A percentile compares a stretch with the other conserved stretches of the same genome.
Conservation (phyloP, 257 asterid species). For the Solanum infundibuliforme region DNA sequence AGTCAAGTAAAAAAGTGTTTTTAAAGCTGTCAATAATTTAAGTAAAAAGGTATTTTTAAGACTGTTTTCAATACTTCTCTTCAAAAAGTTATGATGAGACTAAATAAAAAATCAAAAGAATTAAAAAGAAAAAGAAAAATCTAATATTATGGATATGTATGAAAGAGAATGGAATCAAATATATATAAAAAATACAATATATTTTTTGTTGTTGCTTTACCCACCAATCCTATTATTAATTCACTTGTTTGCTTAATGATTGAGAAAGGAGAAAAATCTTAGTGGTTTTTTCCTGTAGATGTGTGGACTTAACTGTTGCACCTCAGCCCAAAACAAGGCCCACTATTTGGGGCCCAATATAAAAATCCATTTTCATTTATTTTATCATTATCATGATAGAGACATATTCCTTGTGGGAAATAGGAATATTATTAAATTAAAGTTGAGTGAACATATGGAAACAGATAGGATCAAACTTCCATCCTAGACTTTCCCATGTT, state of each 20-base stretch:
- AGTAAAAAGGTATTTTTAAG: too few species aligned
- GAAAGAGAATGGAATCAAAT: too few species aligned
- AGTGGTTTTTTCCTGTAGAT: not conserved
- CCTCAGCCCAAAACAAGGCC: not conserved
- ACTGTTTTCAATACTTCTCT: too few species aligned
- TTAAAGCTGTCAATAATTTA: too few species aligned
- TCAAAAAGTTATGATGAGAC: too few species aligned
- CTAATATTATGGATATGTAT: too few species aligned
- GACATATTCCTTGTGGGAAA: not conserved
- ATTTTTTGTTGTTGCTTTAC: not conserved
- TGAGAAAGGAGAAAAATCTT: not conserved
- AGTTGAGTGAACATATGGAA: not conserved
- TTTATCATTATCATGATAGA: not conserved
- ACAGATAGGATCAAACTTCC: not conserved
- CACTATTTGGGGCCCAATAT: not conserved
- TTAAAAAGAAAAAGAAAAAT: too few species aligned
- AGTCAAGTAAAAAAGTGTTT: too few species aligned
- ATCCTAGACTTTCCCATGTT: not conserved
- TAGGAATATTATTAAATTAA: not conserved
- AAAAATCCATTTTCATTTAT: not conserved
- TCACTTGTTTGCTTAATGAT: not conserved
- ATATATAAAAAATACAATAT: too few species aligned
- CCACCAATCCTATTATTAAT: not conserved
- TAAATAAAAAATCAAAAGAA: too few species aligned
- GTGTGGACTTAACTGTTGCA: not conserved